Percentiles rank a stretch among this genome's conserved stretches.
Evolutionary conservation across 2,329 filamentous ascomycete species (phyloP).

Genomic region (Fusarium zealandicum): DNA sequence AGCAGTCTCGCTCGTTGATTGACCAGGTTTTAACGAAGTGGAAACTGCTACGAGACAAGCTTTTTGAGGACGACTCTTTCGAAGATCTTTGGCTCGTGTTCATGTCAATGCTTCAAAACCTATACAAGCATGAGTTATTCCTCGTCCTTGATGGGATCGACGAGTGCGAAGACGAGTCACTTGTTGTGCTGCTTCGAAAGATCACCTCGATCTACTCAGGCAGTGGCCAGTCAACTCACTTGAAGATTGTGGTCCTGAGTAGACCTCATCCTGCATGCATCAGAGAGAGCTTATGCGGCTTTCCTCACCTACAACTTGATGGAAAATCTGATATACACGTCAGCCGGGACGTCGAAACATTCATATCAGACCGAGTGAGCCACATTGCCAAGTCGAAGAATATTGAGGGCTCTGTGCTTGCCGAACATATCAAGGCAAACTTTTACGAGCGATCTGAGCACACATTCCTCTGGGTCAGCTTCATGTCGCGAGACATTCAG

Average conservation of each 20-base stretch:
- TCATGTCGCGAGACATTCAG: conserved; percentile 21
- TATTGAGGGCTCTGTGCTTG: not conserved
- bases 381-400: conserved; percentile 1
- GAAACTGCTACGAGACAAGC: conserved; percentile 1
- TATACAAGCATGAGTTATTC: not conserved
- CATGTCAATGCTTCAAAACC: not conserved
- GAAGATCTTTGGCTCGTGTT: conserved; percentile 18
- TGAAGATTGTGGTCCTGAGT: conserved; percentile 3
- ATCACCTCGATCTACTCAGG: not conserved
- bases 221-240: not conserved
- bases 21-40: not conserved
- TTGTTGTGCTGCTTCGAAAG: not conserved
- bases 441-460: conserved; percentile 6
- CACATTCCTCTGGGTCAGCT: conserved; percentile 27
- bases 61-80: conserved; percentile 11
- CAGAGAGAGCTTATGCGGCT: not conserved
- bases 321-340: not conserved
- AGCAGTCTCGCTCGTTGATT: not conserved
- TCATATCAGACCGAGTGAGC: conserved; percentile 6
- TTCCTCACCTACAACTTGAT: conserved; percentile 4
- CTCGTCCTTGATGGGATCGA: conserved; percentile 20
- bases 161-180: conserved; percentile 8
- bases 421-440: not conserved
- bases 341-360: conserved; percentile 1
- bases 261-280: conserved; percentile 8